Conservation (phyloP, 768 basidiomycete species). For the Leucocoprinus leucothites region DNA sequence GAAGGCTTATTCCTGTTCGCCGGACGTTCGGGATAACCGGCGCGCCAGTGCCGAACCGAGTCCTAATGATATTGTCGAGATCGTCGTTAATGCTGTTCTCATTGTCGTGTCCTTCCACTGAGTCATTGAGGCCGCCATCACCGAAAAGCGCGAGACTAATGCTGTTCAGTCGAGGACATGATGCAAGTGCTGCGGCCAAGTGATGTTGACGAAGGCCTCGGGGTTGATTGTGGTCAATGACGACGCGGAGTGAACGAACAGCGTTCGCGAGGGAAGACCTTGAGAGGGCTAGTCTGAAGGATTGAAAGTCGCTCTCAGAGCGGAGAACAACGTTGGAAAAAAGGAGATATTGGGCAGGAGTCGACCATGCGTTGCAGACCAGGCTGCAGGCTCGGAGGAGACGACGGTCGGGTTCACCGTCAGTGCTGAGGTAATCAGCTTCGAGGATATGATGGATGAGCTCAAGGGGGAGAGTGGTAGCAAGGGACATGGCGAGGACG, state of each 20-base stretch:
- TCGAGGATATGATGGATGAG: conserved; percentile 63
- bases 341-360: conserved; percentile 60
- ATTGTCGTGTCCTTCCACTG: conserved; percentile 19
- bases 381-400: conserved; percentile 55
- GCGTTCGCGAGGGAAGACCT: conserved; percentile 50
- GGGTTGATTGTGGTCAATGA: conserved; percentile 70
- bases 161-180: conserved; percentile 57
- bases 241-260: conserved; percentile 50
- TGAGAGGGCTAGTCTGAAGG: conserved; percentile 53
- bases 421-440: conserved; percentile 35
- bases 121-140: conserved; percentile 36
- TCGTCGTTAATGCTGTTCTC: conserved; percentile 43
- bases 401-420: conserved; percentile 32
- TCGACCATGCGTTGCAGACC: conserved; percentile 66
- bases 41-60: conserved; percentile 47
- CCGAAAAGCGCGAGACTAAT: conserved; percentile 62
- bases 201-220: conserved; percentile 49
- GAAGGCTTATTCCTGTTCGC: conserved; percentile 45
- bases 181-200: conserved; percentile 54
- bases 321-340: conserved; percentile 56
- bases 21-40: conserved; percentile 42
- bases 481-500: conserved; percentile 18
- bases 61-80: conserved; percentile 27
- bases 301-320: conserved; percentile 48
- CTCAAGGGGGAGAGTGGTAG: conserved; percentile 52